Evolutionary conservation across 352 stramenopile genomes (phyloP).

Genomic region (Globisporangium sylvaticum): DNA sequence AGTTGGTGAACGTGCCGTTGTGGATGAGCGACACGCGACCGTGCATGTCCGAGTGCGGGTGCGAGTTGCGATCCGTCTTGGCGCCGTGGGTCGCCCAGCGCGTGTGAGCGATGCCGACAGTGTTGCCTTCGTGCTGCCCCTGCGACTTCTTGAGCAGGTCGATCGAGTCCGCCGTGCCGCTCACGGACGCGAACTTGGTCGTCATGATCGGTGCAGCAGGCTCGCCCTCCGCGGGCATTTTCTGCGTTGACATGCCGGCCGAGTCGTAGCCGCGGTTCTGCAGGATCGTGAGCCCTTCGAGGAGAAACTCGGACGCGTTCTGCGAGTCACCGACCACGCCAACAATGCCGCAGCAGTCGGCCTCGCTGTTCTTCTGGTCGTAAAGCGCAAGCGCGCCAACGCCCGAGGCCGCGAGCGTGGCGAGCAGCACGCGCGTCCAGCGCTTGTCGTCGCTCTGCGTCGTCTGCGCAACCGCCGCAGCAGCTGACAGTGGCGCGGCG

Average conservation of each 20-base stretch:
- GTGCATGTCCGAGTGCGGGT: slow-evolving; percentile 95
- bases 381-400: slow-evolving; percentile 1
- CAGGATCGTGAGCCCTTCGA: slow-evolving; percentile 87
- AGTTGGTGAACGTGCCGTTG: slow-evolving; percentile 99
- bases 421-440: slow-evolving; percentile 1
- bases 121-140: slow-evolving; percentile 79
- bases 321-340: slow-evolving; percentile 65
- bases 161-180: slow-evolving; percentile 92
- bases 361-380: slow-evolving; percentile 8
- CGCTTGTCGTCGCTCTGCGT: slow-evolving; percentile 6
- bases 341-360: slow-evolving; percentile 75
- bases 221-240: slow-evolving; percentile 25
- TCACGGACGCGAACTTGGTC: slow-evolving; percentile 93
- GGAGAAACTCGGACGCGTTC: slow-evolving; percentile 72
- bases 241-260: slow-evolving; percentile 94
- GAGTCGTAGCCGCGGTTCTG: slow-evolving; percentile 98
- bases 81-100: slow-evolving; percentile 98
- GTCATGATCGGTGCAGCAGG: slow-evolving; percentile 62
- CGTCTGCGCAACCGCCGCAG: not conserved
- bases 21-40: slow-evolving; percentile 95
- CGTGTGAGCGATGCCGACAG: slow-evolving; percentile 97
- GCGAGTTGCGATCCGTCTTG: slow-evolving; percentile 98
- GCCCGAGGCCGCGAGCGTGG: not conserved
- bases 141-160: slow-evolving; percentile 83
- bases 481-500: not conserved